phyloP scores from a whole-genome alignment of 2,329 filamentous ascomycete species.

The Alternaria ethzedia region DNA sequence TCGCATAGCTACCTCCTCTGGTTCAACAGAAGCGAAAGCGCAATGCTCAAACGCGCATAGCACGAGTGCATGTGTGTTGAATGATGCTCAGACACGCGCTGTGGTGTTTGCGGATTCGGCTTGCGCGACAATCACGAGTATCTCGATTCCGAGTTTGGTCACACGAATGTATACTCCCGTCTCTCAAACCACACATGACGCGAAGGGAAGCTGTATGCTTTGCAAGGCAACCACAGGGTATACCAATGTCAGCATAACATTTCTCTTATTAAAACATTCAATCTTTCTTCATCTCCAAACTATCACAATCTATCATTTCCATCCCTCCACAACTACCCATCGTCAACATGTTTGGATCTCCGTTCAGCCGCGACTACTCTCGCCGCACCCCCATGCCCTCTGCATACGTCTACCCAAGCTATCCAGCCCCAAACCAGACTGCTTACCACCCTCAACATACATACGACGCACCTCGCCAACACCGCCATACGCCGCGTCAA shows the following conservation, averaged over 20 bases:
- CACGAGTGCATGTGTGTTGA: background rate
- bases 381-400: background rate
- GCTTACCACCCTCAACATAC: background rate
- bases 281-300: background rate
- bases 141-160: slow-evolving; percentile 1
- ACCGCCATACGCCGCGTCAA: background rate
- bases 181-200: background rate
- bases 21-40: background rate
- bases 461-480: background rate
- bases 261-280: background rate
- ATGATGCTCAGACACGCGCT: background rate
- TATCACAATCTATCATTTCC: background rate
- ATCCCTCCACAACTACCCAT: background rate
- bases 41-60: background rate
- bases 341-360: slow-evolving; percentile 6
- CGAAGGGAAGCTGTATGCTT: background rate
- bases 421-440: background rate
- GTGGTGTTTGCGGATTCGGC: slow-evolving; percentile 8
- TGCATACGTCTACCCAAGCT: background rate
- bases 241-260: background rate
- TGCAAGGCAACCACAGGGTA: background rate
- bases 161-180: slow-evolving; percentile 3
- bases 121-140: slow-evolving; percentile 3
- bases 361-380: slow-evolving; percentile 6
- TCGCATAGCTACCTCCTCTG: background rate